Evolutionary conservation across 2,329 filamentous ascomycete genomes (phyloP).

Genomic region (Alternaria sp.): DNA sequence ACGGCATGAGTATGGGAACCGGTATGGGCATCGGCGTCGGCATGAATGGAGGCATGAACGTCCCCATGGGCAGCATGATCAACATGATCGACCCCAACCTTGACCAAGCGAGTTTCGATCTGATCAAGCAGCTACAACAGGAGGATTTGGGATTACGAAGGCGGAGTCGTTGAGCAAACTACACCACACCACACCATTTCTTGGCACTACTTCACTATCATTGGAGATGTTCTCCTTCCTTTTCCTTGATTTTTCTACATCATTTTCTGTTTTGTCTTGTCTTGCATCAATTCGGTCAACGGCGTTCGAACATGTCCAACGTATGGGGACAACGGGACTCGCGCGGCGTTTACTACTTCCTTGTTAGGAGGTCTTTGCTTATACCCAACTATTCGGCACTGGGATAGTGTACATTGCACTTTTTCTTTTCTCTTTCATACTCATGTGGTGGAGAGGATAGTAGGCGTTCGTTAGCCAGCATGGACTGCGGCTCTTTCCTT

Average conservation of each 20-base stretch:
- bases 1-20: slow-evolving; percentile 18
- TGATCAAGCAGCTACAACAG: slow-evolving; percentile 40
- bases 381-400: slow-evolving; percentile 29
- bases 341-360: background rate
- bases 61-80: slow-evolving; percentile 7
- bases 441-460: background rate
- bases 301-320: background rate
- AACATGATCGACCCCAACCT: slow-evolving; percentile 34
- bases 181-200: background rate
- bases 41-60: background rate
- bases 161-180: slow-evolving; percentile 26
- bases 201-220: background rate
- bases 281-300: background rate
- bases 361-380: slow-evolving; percentile 14
- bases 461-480: slow-evolving; percentile 10
- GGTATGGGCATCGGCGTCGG: slow-evolving; percentile 21
- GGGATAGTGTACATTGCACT: slow-evolving; percentile 31
- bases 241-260: background rate
- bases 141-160: slow-evolving; percentile 41
- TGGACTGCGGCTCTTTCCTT: background rate
- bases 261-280: background rate
- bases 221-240: background rate
- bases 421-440: slow-evolving; percentile 1
- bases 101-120: slow-evolving; percentile 33
- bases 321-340: background rate